Conservation (phyloP, 2,329 filamentous ascomycete genomes). For the Aspergillus japonicus region DNA sequence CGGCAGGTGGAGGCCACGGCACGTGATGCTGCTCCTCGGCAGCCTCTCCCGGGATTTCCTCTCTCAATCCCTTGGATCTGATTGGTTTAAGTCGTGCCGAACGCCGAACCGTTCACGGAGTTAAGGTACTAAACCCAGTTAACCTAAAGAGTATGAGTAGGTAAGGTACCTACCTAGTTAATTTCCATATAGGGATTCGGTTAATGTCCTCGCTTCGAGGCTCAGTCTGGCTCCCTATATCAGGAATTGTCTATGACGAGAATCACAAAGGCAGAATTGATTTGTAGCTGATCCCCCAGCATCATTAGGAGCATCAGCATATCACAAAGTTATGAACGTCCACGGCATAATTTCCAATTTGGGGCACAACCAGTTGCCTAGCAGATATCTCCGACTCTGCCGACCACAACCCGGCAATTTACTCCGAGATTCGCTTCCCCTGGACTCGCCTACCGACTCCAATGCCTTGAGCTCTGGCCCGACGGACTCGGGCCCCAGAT, state of each 20-base stretch:
- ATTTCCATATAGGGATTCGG: too few relatives aligned
- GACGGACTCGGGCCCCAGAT: neutral
- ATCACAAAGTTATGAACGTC: too few relatives aligned
- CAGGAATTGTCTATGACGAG: too few relatives aligned
- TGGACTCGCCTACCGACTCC: neutral
- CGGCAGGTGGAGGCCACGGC: conserved; percentile 31
- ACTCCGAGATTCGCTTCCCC: neutral
- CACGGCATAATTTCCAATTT: neutral
- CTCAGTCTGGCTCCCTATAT: too few relatives aligned
- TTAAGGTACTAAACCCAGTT: too few relatives aligned
- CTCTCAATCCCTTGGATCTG: neutral
- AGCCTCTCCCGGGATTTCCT: conserved; percentile 25
- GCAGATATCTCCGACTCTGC: neutral
- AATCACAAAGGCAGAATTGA: too few relatives aligned
- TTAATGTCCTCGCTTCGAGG: too few relatives aligned
- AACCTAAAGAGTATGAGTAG: too few relatives aligned
- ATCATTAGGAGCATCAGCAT: neutral
- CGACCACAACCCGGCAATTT: neutral
- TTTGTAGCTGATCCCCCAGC: neutral
- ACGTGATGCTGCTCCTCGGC: conserved; percentile 27
- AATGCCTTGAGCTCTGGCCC: neutral
- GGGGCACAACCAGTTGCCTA: neutral
- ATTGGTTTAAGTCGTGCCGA: conserved; percentile 7
- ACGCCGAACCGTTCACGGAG: neutral
- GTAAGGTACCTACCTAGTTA: too few relatives aligned